Conservation (phyloP, 2,329 filamentous ascomycete genomes). For the Ophiostoma angusticollis region DNA sequence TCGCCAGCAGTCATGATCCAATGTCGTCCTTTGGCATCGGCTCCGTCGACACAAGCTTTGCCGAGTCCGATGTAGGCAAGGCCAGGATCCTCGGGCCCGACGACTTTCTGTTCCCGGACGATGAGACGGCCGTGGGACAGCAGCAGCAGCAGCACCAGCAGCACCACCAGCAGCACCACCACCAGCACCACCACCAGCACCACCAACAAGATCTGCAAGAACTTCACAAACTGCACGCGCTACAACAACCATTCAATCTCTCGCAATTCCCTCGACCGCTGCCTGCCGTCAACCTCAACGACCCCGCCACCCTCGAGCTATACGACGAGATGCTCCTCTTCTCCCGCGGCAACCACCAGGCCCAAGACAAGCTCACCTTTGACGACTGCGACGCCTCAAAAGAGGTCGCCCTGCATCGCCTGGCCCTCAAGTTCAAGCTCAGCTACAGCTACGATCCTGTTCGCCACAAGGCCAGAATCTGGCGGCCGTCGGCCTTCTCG, state of each 20-base stretch:
- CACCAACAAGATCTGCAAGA: not conserved
- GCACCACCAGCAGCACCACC: not conserved
- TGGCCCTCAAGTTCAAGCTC: conserved; percentile 18
- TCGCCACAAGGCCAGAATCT: conserved; percentile 16
- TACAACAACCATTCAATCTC: not conserved
- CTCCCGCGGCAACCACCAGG: conserved; percentile 13
- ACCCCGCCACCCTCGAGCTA: conserved; percentile 14
- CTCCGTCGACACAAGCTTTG: not conserved
- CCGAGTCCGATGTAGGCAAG: not conserved
- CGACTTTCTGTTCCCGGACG: conserved; percentile 14
- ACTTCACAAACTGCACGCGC: not conserved
- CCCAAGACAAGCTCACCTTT: conserved; percentile 17
- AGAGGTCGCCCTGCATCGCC: conserved; percentile 17
- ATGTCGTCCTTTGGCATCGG: not conserved
- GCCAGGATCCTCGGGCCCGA: conserved; percentile 6
- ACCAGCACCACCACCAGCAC: not conserved
- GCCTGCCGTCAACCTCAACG: conserved; percentile 10
- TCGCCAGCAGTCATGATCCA: not conserved
- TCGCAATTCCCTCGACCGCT: no score
- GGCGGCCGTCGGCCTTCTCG: conserved; percentile 7
- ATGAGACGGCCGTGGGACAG: conserved; percentile 10
- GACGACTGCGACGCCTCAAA: conserved; percentile 18
- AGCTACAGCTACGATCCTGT: conserved; percentile 19
- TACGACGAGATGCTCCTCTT: conserved; percentile 19
- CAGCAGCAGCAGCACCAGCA: not conserved